Evolutionary conservation across 768 basidiomycete species (phyloP), one percentile per base, ranked within the genome.

Genomic region (Naganishia friedmannii): DNA sequence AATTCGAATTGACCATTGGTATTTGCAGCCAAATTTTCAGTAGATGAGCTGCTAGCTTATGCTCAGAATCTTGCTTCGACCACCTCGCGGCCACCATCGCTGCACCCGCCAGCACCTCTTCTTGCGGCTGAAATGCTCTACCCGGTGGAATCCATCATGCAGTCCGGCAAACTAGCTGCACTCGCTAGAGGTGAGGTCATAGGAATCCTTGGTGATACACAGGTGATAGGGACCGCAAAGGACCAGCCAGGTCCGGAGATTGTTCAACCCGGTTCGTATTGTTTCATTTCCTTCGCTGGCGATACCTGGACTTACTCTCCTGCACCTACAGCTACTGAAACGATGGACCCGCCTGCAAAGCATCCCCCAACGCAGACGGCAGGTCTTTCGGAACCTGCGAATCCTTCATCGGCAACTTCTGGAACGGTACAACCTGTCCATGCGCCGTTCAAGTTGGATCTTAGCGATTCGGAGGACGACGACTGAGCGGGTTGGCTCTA

Each of bases 391-490:
- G 26, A 68, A 45, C 15, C 34, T 12, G 29, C 32, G 10, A 37
- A 37, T 15, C 6, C 37, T 8, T 12, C 34, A 4, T 23, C 56
- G 48, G 7, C 26, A 15, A 21, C 55, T 17, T 39, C 66, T 21
- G 46, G 15, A 23, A 31, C 29, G 19, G 19, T n/a, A 21, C 45
- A n/a, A 58, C 39, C 60, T 28, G 39, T 68, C 34, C 46, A 29
- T 42, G 58, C 56, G 48, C 68, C 68, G 45, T 58, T 69, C 68
- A 69, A 63, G n/a, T 45, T 69, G 28, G 68, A 69, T 63, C 31
- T 69, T 5, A 69, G 68, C 51, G 68, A 69, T n/a, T 53, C 46
- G 19, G 68, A 69, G 28, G 68, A 69, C n/a, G 68, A 69, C 42
- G 57, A 60, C 46, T 57, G 48, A 29, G 19, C 19, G 29, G 29